Evolutionary conservation across 1,139 yeast species (phyloP), one percentile per base, ranked within the genome.

Genomic region (Kluyveromyces marxianus): DNA sequence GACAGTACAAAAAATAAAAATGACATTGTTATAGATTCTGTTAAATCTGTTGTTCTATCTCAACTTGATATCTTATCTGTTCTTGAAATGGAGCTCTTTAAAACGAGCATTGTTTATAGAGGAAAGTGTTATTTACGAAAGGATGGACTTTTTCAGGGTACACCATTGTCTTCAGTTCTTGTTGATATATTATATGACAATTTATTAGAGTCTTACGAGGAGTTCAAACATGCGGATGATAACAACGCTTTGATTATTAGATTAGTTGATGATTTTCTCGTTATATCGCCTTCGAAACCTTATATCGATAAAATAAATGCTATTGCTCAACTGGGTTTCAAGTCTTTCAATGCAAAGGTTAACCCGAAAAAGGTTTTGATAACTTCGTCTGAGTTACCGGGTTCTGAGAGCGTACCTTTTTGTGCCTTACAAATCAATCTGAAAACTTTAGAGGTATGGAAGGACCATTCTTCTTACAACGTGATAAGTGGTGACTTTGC

Each of bases 71-170:
- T 72, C 1, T 4, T 67, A 5, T 48, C 57, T 0, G 55, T 69
- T 10, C 56, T 76, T 2, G 51, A 59, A 34, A 61, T 60, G 6
- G 82, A 79, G 48, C 52, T 80, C 28, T 57, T 56, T 3, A 55
- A 65, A 6, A 69, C 77, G 0, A 59, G 69, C 0, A 58, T 81
- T 1, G 59, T 56, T 33, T 60, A 70, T 1, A 63, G 65, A 3
- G 59, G 59, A 0, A 55, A 55, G 2, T 64, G 67, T 3, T 78
- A 66, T 51, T 62, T 64, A 28, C 70, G 95, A 48, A 74, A 66
- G 36, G 65, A 70, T 7, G 98, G 98, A 0, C 74, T 92, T 0
- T 92, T 85, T 45, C 98, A 92, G 65, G 98, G 98, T 0, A 79
- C 88, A 5, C 79, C 83, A 1, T 65, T 90, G 14, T 94, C 96